Conservation (phyloP, 148 eudicot genomes). For the Nepenthes gracilis region DNA sequence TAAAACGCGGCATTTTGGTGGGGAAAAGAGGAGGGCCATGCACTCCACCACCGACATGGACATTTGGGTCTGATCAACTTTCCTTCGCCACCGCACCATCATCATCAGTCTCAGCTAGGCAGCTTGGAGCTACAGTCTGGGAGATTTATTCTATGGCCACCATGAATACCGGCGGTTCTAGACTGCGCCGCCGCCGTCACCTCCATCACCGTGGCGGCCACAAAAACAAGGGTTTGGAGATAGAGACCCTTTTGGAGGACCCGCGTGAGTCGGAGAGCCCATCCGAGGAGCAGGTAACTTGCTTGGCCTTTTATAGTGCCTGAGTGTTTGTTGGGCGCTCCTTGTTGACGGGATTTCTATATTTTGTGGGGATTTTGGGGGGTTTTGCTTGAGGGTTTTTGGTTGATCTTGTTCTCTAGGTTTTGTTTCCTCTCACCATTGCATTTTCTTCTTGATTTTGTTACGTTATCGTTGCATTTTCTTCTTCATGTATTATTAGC, state of each 20-base stretch:
- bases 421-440: too few species aligned
- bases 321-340: not conserved
- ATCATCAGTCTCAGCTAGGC: slow-evolving; percentile 46
- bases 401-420: too few species aligned
- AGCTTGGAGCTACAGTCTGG: slow-evolving; percentile 72
- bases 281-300: slow-evolving; percentile 38
- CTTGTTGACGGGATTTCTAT: not conserved
- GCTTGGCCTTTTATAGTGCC: not conserved
- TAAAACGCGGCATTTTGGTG: slow-evolving; percentile 36
- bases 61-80: slow-evolving; percentile 22
- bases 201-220: slow-evolving; percentile 2
- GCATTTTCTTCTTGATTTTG: too few species aligned
- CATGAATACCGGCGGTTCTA: not conserved
- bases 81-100: not conserved
- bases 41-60: slow-evolving; percentile 85
- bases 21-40: slow-evolving; percentile 50
- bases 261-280: slow-evolving; percentile 18
- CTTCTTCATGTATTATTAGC: too few species aligned
- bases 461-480: too few species aligned
- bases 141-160: slow-evolving; percentile 26
- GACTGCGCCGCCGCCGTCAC: slow-evolving; percentile 8
- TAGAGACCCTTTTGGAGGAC: slow-evolving; percentile 19
- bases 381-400: not conserved
- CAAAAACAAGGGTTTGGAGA: slow-evolving; percentile 22
- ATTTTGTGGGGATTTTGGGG: not conserved